phyloP scores from a whole-genome alignment of 2,329 filamentous ascomycete genomes.

The Colletotrichum sidae region DNA sequence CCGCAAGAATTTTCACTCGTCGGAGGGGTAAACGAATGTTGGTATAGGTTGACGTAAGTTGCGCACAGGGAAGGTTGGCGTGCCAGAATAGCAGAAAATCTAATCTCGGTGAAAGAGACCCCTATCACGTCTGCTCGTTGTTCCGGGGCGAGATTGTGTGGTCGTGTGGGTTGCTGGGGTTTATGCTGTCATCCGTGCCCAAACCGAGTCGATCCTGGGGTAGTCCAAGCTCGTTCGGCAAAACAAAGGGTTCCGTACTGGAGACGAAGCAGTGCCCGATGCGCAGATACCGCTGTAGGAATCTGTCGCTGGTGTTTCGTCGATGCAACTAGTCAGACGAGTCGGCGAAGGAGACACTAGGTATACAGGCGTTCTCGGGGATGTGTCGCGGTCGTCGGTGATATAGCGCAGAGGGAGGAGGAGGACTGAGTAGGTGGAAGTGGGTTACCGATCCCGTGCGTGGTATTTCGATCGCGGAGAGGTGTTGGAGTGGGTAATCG shows the following conservation, averaged over 20 bases:
- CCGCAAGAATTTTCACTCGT: conserved; percentile 1
- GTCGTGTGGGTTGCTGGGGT: conserved; percentile 24
- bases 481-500: conserved; percentile 14
- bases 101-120: conserved; percentile 25
- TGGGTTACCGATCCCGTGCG: conserved; percentile 22
- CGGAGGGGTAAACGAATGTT: neutral
- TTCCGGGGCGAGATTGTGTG: conserved; percentile 2
- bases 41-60: conserved; percentile 25
- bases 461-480: conserved; percentile 27
- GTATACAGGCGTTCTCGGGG: neutral
- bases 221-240: conserved; percentile 26
- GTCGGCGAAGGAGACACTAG: neutral
- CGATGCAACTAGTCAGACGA: neutral
- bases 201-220: conserved; percentile 29
- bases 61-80: conserved; percentile 14
- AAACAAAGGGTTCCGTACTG: conserved; percentile 26
- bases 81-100: conserved; percentile 17
- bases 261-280: conserved; percentile 9
- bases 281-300: conserved; percentile 4
- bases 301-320: neutral
- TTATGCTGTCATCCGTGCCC: conserved; percentile 37
- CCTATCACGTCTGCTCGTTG: conserved; percentile 19
- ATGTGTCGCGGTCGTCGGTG: conserved; percentile 17
- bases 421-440: neutral
- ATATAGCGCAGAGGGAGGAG: conserved; percentile 16